Evolutionary conservation across 306 rosid genomes (phyloP), one percentile per base, ranked within the genome.

Genomic region (Sesbania bispinosa): DNA sequence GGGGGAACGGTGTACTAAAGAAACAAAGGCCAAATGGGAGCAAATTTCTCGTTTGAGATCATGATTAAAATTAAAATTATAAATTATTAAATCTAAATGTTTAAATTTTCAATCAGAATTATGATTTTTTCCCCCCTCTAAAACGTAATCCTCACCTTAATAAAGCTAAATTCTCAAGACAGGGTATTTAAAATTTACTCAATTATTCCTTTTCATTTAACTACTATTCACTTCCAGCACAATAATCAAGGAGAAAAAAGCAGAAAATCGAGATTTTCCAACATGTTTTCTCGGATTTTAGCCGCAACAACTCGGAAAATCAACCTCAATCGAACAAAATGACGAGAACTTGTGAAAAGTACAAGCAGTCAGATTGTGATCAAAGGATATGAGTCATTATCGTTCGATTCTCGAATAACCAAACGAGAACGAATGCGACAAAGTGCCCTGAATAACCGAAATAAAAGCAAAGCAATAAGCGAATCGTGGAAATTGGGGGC

Each of bases 371-470:
- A 30, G 67, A 3, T 6, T 36, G 35, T 11, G 10, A 55, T 61
- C 16, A 45, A 81, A 88, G 96, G 90, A 89, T 86, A 89, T 89
- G 96, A 85, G 84, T 38, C 96, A 86, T 83, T 61, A n/a, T 75
- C 10, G 71, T n/a, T 5, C 5, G 71, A 47, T 43, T 60, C 80
- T 47, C 13, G 47, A 26, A 75, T 9, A 48, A 65, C 21, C 16
- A 68, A 77, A 75, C 64, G 76, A 64, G 71, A 77, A 62, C 68
- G 76, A 48, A 43, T 20, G 8, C n/a, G 55, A 64, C 1, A 43
- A 41, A 58, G 13, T n/a, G 29, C 54, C 53, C 78, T 63, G 80
- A 33, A 64, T 6, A 1, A 43, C 4, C 1, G 2, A 38, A 15
- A 38, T 19, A 51, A 45, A 52, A 66, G 14, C 20, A 65, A 38